Evolutionary conservation across 2,329 filamentous ascomycete genomes (phyloP).

Genomic region (Xylariaceae sp.): DNA sequence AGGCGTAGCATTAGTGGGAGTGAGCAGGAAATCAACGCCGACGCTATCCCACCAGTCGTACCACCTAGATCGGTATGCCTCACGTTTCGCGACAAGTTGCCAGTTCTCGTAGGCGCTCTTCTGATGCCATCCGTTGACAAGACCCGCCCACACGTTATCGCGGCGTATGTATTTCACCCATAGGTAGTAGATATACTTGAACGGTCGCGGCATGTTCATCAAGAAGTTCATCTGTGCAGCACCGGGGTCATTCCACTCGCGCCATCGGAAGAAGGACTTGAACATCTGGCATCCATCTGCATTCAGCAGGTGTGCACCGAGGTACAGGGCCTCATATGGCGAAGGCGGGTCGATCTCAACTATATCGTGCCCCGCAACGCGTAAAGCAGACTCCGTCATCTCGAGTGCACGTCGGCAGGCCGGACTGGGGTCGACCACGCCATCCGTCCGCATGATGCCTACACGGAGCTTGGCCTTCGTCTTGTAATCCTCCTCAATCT

Average conservation of each 20-base stretch:
- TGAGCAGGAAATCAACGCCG: conserved; percentile 73
- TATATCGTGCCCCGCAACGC: conserved; percentile 72
- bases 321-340: conserved; percentile 70
- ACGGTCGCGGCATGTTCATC: conserved; percentile 67
- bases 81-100: conserved; percentile 73
- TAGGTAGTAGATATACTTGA: conserved; percentile 84
- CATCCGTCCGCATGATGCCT: conserved; percentile 75
- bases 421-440: conserved; percentile 81
- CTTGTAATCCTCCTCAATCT: conserved; percentile 57
- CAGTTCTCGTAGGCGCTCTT: conserved; percentile 79
- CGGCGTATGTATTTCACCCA: conserved; percentile 82
- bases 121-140: conserved; percentile 70
- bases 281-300: conserved; percentile 81
- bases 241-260: conserved; percentile 78
- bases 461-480: conserved; percentile 65
- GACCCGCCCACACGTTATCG: conserved; percentile 74
- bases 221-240: conserved; percentile 72
- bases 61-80: conserved; percentile 74
- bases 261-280: conserved; percentile 69
- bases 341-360: conserved; percentile 61
- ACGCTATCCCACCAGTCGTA: conserved; percentile 80
- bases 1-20: conserved; percentile 85
- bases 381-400: conserved; percentile 66
- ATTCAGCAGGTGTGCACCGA: conserved; percentile 79
- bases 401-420: conserved; percentile 77